Conservation (phyloP, 306 rosid species). For the Arachis stenosperma region DNA sequence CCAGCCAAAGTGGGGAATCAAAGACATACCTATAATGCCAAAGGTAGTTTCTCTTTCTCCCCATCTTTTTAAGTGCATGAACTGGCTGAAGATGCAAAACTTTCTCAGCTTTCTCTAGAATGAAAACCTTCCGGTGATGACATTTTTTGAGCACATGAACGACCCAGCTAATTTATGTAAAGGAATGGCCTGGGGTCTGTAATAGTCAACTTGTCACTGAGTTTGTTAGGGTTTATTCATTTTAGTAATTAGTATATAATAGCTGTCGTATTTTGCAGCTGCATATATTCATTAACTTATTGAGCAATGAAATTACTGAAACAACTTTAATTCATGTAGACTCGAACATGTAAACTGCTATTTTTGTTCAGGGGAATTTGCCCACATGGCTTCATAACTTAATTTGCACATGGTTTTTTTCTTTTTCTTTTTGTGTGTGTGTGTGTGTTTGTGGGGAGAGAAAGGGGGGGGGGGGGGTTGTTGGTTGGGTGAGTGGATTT, state of each 20-base stretch:
- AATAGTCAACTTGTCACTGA: background rate
- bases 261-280: constrained; percentile 23
- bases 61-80: constrained; percentile 24
- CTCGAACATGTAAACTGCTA: constrained; percentile 4
- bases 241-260: constrained; percentile 11
- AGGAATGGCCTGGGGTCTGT: background rate
- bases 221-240: constrained; percentile 24
- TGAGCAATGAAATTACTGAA: constrained; percentile 15
- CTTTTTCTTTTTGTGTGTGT: too few relatives aligned
- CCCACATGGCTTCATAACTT: constrained; percentile 18
- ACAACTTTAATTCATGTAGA: background rate
- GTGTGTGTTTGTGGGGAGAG: too few relatives aligned
- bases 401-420: background rate
- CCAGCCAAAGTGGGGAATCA: constrained; percentile 93
- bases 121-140: constrained; percentile 9
- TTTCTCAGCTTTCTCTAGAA: constrained; percentile 6
- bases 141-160: background rate
- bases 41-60: constrained; percentile 61
- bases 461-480: too few relatives aligned
- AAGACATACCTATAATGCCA: constrained; percentile 97
- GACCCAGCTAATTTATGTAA: background rate
- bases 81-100: constrained; percentile 12
- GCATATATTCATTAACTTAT: constrained; percentile 9
- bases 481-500: too few relatives aligned
- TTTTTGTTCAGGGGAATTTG: constrained; percentile 23